Conservation (phyloP, 192 early-diverging fungal genomes). For the Coemansia sp. region DNA sequence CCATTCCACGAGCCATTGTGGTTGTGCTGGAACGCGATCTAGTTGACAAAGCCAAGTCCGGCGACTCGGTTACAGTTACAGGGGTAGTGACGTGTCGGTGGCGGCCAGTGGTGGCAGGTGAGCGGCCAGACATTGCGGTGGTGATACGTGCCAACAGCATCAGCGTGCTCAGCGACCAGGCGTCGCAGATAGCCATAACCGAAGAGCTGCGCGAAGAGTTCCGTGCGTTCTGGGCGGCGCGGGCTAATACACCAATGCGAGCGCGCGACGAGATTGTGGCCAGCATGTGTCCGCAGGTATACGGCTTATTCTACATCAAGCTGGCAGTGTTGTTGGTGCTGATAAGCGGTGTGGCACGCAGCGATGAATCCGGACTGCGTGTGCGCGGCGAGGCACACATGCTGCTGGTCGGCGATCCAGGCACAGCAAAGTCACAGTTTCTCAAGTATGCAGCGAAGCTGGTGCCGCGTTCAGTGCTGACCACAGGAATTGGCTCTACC, state of each 20-base stretch:
- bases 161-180: constrained; percentile 83
- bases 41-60: constrained; percentile 62
- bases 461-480: constrained; percentile 67
- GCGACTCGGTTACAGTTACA: constrained; percentile 93
- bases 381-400: constrained; percentile 76
- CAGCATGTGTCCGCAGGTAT: constrained; percentile 71
- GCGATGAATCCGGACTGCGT: constrained; percentile 60
- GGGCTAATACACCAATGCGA: constrained; percentile 21
- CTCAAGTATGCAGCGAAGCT: constrained; percentile 69
- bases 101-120: constrained; percentile 51
- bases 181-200: constrained; percentile 71
- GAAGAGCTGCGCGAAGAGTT: constrained; percentile 63
- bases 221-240: constrained; percentile 59
- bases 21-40: constrained; percentile 64
- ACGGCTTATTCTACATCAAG: constrained; percentile 70
- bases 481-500: constrained; percentile 78
- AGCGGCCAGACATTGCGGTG: constrained; percentile 82
- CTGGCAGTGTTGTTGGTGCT: constrained; percentile 73
- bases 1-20: constrained; percentile 60
- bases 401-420: constrained; percentile 78
- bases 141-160: constrained; percentile 97
- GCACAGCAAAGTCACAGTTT: constrained; percentile 80
- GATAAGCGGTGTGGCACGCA: constrained; percentile 65
- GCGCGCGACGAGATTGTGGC: constrained; percentile 60
- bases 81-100: constrained; percentile 70